These are phyloP conservation scores for Calvatia gigantea DNA, from an alignment of 768 basidiomycete genomes.

Conservation along the genomic window DNA sequence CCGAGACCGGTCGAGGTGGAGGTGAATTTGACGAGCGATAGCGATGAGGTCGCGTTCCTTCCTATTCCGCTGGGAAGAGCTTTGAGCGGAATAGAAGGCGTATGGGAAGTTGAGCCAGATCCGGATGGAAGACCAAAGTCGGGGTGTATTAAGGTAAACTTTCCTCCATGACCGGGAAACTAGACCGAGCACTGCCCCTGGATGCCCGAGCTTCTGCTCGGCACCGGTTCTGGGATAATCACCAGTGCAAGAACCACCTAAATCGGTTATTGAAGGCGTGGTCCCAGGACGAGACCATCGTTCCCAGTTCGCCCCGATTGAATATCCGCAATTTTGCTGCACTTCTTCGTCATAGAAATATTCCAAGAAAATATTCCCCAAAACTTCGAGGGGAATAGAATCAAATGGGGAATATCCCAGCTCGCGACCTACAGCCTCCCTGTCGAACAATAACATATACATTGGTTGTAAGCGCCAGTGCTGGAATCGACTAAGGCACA, in stretches of 20 bases:
- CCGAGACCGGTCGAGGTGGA: constrained; percentile 7
- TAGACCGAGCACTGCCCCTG: constrained; percentile 8
- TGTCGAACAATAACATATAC: background rate
- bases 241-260: background rate
- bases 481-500: background rate
- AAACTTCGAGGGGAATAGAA: constrained; percentile 5
- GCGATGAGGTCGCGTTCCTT: constrained; percentile 4
- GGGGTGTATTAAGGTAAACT: constrained; percentile 7
- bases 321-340: constrained; percentile 11
- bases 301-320: constrained; percentile 10
- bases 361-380: constrained; percentile 13
- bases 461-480: background rate
- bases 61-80: background rate
- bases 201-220: constrained; percentile 9
- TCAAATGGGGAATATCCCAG: background rate
- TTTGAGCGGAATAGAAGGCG: constrained; percentile 1
- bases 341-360: constrained; percentile 12
- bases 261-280: background rate
- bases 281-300: constrained; percentile 6
- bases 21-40: constrained; percentile 3
- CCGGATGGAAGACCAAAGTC: constrained; percentile 10
- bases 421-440: background rate
- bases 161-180: constrained; percentile 9
- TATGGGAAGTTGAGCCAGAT: constrained; percentile 12
- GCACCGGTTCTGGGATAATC: background rate